Evolutionary conservation across 768 basidiomycete genomes (phyloP).

Genomic region (Zangia roseola): DNA sequence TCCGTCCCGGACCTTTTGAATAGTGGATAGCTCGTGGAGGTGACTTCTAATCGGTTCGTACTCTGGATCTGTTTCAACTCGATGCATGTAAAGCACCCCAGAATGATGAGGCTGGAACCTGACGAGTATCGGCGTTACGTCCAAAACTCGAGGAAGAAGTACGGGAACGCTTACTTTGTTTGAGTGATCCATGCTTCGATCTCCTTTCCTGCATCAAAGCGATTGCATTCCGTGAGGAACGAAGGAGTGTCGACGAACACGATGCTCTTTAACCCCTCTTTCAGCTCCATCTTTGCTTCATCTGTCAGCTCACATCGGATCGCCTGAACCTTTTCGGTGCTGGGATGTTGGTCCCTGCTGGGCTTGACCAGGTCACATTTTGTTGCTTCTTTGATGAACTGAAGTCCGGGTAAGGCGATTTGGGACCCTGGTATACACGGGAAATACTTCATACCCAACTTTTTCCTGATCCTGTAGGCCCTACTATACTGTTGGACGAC

Average conservation of each 20-base stretch:
- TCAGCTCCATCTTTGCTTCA: not conserved
- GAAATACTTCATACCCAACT: constrained; percentile 17
- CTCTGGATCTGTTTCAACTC: constrained; percentile 15
- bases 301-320: constrained; percentile 14
- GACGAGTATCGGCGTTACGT: not conserved
- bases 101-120: constrained; percentile 6
- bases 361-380: not conserved
- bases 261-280: constrained; percentile 1
- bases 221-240: constrained; percentile 11
- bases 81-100: constrained; percentile 20
- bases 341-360: constrained; percentile 3
- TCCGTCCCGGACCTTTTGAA: not conserved
- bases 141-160: not conserved
- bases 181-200: constrained; percentile 2
- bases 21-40: constrained; percentile 1
- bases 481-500: constrained; percentile 8
- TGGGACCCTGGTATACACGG: not conserved
- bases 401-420: not conserved
- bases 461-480: constrained; percentile 19
- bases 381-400: constrained; percentile 19
- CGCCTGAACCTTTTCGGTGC: constrained; percentile 11
- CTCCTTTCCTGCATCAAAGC: constrained; percentile 5
- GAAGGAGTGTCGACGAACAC: constrained; percentile 25
- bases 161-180: not conserved
- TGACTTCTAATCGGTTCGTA: constrained; percentile 4